phyloP scores from a whole-genome alignment of 768 basidiomycete genomes.

The Boletales sp. region DNA sequence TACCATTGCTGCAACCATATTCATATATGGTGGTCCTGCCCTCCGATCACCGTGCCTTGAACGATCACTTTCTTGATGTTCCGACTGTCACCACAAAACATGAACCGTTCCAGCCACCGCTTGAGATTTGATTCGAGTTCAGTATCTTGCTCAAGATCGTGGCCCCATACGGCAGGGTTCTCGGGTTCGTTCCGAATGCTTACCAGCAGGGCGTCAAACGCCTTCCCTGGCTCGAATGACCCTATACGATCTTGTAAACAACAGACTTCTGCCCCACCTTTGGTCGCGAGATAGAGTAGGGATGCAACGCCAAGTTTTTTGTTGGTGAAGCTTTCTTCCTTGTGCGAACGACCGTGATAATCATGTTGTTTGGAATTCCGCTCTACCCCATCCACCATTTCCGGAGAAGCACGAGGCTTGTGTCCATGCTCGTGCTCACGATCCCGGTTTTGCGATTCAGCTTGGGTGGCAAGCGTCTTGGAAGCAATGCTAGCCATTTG shows the following conservation, averaged over 20 bases:
- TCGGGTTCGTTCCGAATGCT: slow-evolving; percentile 49
- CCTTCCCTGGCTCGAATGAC: slow-evolving; percentile 75
- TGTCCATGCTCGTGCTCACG: not conserved
- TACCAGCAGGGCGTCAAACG: slow-evolving; percentile 86
- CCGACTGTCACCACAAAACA: slow-evolving; percentile 84
- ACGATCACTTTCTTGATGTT: slow-evolving; percentile 84
- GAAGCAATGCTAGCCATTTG: slow-evolving; percentile 77
- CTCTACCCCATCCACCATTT: no score
- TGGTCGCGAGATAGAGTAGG: slow-evolving; percentile 85
- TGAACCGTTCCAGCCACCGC: slow-evolving; percentile 72
- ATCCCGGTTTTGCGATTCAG: slow-evolving; percentile 11
- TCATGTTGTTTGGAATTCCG: no score
- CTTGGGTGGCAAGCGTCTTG: slow-evolving; percentile 64
- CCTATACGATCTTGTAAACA: slow-evolving; percentile 65
- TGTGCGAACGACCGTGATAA: not conserved
- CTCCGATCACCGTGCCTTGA: slow-evolving; percentile 75
- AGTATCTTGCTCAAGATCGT: slow-evolving; percentile 35
- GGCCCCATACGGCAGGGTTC: slow-evolving; percentile 56
- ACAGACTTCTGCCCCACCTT: slow-evolving; percentile 87
- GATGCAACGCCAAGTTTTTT: slow-evolving; percentile 70
- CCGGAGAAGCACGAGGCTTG: not conserved
- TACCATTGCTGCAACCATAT: not conserved
- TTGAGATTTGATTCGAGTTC: slow-evolving; percentile 36
- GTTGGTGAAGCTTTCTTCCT: slow-evolving; percentile 39
- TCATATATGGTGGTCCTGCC: slow-evolving; percentile 37